Conservation (phyloP, 2,329 filamentous ascomycete species). For the Cercospora sp. region DNA sequence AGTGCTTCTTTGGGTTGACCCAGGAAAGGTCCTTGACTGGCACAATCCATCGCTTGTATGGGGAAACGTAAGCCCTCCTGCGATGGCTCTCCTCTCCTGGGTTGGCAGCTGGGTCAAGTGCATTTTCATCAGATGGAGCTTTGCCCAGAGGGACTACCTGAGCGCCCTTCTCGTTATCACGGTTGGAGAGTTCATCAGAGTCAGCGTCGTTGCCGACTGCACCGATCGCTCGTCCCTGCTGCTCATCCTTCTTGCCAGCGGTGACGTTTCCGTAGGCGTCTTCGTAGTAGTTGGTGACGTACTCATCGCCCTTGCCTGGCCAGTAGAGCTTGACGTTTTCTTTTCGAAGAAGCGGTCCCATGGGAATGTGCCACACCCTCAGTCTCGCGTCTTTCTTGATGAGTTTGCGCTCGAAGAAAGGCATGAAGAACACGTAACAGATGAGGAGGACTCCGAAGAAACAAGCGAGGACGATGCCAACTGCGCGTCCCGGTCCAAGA, state of each 20-base stretch:
- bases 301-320: neutral
- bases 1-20: slow-evolving; percentile 19
- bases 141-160: slow-evolving; percentile 5
- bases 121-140: slow-evolving; percentile 4
- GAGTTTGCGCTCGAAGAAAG: slow-evolving; percentile 60
- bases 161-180: neutral
- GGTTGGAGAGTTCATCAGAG: slow-evolving; percentile 16
- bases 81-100: neutral
- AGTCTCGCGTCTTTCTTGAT: slow-evolving; percentile 63
- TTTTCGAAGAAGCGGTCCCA: slow-evolving; percentile 44
- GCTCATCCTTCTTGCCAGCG: slow-evolving; percentile 49
- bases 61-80: neutral
- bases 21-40: slow-evolving; percentile 34
- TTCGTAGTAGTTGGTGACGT: slow-evolving; percentile 22
- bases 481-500: slow-evolving; percentile 43
- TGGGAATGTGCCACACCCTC: slow-evolving; percentile 55
- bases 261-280: slow-evolving; percentile 22
- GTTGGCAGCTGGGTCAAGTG: slow-evolving; percentile 3
- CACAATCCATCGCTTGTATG: slow-evolving; percentile 39
- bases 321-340: slow-evolving; percentile 8
- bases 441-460: slow-evolving; percentile 54
- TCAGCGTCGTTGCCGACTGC: slow-evolving; percentile 14
- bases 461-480: slow-evolving; percentile 56
- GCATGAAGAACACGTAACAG: slow-evolving; percentile 57
- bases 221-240: slow-evolving; percentile 41